These are phyloP conservation scores for Amanita rubescens DNA, from an alignment of 768 basidiomycete genomes.

Conservation along the genomic window DNA sequence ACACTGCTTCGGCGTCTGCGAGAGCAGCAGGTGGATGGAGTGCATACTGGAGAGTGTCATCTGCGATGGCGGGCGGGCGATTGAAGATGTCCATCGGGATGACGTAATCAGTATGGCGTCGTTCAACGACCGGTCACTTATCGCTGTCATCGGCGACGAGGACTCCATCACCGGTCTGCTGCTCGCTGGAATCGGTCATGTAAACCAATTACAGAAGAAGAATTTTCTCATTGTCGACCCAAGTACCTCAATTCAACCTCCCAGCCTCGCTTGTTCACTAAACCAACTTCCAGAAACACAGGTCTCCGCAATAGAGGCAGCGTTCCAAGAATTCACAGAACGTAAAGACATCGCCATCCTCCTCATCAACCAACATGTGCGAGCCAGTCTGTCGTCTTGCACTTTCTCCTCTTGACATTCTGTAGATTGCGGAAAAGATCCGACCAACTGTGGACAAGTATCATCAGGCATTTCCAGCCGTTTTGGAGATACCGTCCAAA, in stretches of 20 bases:
- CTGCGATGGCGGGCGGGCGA: conserved; percentile 68
- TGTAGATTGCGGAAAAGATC: conserved; percentile 94
- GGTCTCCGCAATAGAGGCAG: conserved; percentile 79
- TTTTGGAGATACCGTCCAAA: conserved; percentile 97
- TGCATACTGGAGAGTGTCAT: conserved; percentile 77
- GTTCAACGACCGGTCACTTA: conserved; percentile 72
- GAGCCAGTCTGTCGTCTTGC: conserved; percentile 21
- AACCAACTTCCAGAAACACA: conserved; percentile 66
- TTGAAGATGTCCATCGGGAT: conserved; percentile 61
- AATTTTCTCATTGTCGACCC: conserved; percentile 95
- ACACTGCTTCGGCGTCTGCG: conserved; percentile 52
- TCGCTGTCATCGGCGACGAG: conserved; percentile 99
- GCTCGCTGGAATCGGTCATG: conserved; percentile 90
- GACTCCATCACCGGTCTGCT: conserved; percentile 96
- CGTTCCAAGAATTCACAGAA: conserved; percentile 92
- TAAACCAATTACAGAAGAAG: conserved; percentile 88
- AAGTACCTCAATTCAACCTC: conserved; percentile 41
- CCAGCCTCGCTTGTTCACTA: neutral
- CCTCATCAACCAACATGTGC: conserved; percentile 96
- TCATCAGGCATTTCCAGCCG: conserved; percentile 90
- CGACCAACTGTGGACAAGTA: conserved; percentile 92
- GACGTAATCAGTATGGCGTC: conserved; percentile 41
- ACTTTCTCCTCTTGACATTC: neutral
- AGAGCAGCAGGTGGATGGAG: conserved; percentile 53
- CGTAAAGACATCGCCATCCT: conserved; percentile 94